Evolutionary conservation across 768 basidiomycete genomes (phyloP), one percentile per base, ranked within the genome.

Genomic region (Agaricus subrufescens): DNA sequence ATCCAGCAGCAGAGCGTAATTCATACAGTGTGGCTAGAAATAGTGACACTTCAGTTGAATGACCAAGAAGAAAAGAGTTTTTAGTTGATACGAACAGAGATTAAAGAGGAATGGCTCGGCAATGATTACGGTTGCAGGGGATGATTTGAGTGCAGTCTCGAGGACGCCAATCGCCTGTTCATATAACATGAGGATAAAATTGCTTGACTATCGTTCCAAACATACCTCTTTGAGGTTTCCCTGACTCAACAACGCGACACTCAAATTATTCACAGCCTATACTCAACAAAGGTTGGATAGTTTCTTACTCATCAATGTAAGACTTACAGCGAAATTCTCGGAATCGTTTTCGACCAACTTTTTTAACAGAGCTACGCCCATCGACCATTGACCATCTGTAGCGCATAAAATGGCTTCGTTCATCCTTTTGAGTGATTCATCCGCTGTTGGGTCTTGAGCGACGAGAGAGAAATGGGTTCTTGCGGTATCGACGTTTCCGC

Each of bases 61-160:
- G 19, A 19, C 19, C 19, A 10, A 1, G 14, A 23, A 38, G 10
- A 26, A 60, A 23, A 40, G 12, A 29, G 26, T 37, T 42, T 54
- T 27, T 1, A 2, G 1, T 34, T 19, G 19, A 19, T 19, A 71
- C 86, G 58, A 66, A 91, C 91, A 88, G 6, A 94, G 75, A 60
- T 94, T 94, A 70, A 93, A 93, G 45, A 93, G 66, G 70, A 89
- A 89, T 4, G 91, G 91, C 63, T 93, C 91, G 6, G 88, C 87
- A 25, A 85, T 79, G 11, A 87, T 85, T 8, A 88, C 81, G 47
- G 81, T 81, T 1, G 87, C 79, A 1, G 91, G 91, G 1, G 89
- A 87, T 3, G 78, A 66, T 52, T 71, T 73, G 34, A 93, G 66
- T 1, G 84, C 84, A 3, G 57, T 67, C 67, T 93, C 90, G 38